Evolutionary conservation across 345 rosid genomes (phyloP), one percentile per base, ranked within the genome.

Genomic region (Schrenkiella parvula): DNA sequence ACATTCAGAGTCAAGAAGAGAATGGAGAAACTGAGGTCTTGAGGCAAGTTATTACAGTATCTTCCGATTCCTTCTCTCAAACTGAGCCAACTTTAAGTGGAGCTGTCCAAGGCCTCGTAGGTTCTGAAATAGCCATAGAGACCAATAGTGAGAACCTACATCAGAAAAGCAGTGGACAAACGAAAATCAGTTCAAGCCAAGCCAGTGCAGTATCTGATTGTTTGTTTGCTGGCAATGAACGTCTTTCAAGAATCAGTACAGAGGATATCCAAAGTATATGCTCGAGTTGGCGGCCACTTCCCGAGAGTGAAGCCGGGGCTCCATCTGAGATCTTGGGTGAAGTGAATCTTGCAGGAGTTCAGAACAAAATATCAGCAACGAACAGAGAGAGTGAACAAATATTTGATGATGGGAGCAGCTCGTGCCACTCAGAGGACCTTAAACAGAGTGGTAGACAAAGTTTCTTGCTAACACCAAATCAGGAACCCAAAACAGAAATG

Each of bases 181-280:
- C 59, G 19, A 69, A 42, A 31, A 53, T 75, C n/a, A 28, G 23
- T 34, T 52, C 70, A 51, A 51, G 73, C 48, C 47, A 41, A 41
- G 51, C 22, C 14, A 60, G 14, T 60, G 42, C 39, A 44, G 47
- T 35, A 37, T 55, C 70, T 62, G 66, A 44, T 62, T 23, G 51
- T 68, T 17, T 44, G 32, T 54, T 35, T 1, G 13, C 37, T 43
- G 52, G 8, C 23, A 62, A 15, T 1, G 70, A 52, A 68, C 2
- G 6, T 51, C 56, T 50, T 60, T 17, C 32, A 34, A 34, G 48
- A 41, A 39, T 41, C 63, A 31, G 5, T 50, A 31, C 23, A n/a
- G 65, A 76, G 44, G 70, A 68, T 37, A 13, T 54, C 17, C 71
- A 62, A 69, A 55, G 46, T 55, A 42, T 63, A 28, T 35, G 53